Evolutionary conservation across 805 yeast genomes (phyloP).

Genomic region (Metschnikowia matae): DNA sequence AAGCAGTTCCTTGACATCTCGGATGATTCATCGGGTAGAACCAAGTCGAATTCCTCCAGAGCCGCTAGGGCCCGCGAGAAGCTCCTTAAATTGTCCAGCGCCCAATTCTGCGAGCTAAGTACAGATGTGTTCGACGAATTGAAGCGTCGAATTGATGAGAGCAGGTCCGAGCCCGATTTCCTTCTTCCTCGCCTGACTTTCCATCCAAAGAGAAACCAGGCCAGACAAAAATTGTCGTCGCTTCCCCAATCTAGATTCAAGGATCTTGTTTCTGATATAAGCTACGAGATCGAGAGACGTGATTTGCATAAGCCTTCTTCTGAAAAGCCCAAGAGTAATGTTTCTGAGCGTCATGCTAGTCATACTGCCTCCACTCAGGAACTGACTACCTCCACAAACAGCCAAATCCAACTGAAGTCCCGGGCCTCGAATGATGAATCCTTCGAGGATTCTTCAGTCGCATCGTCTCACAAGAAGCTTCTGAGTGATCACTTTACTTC

Average conservation of each 20-base stretch:
- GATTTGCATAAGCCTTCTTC: conserved; percentile 40
- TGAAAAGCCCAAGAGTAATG: neutral
- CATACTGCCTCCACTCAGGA: neutral
- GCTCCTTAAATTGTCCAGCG: conserved; percentile 68
- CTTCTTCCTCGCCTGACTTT: conserved; percentile 67
- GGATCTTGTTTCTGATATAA: conserved; percentile 86
- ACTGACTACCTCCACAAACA: neutral
- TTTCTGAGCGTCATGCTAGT: neutral
- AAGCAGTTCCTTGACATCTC: conserved; percentile 50
- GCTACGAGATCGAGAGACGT: conserved; percentile 81
- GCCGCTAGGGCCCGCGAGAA: conserved; percentile 84
- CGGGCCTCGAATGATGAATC: neutral
- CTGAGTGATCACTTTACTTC: neutral
- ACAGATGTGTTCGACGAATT: conserved; percentile 95
- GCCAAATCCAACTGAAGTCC: neutral
- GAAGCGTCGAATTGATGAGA: conserved; percentile 66
- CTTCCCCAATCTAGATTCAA: conserved; percentile 79
- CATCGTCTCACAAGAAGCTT: neutral
- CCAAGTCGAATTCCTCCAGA: conserved; percentile 45
- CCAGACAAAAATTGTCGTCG: conserved; percentile 84
- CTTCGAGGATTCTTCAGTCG: neutral
- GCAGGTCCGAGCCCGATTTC: conserved; percentile 54
- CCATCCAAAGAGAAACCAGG: conserved; percentile 94
- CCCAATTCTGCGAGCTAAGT: conserved; percentile 84
- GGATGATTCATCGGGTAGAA: conserved; percentile 38